Evolutionary conservation across 2,329 filamentous ascomycete genomes (phyloP), one percentile per base, ranked within the genome.

Genomic region (Periconia sp.): DNA sequence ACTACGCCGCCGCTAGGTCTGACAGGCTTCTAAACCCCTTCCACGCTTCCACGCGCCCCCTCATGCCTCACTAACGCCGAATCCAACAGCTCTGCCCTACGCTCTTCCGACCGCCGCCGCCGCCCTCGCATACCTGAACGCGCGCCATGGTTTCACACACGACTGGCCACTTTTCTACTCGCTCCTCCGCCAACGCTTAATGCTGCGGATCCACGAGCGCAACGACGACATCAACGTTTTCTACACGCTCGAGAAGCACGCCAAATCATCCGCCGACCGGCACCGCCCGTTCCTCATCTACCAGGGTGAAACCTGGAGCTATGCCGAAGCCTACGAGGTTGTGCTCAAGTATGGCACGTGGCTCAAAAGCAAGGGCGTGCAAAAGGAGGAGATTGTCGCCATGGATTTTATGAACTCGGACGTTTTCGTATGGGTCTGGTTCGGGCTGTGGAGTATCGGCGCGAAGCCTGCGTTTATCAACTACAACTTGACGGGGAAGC

Each of bases 131-230:
- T 90, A 90, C 59, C 75, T 89, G 41, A 83, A 92, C 66, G 89
- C 82, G 45, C 90, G 88, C 72, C 84, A 83, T 63, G 82, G 87
- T 62, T 61, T 92, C 45, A 69, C 75, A 40, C 82, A 88, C 62
- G 89, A 92, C 68, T 71, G 78, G 42, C 69, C 74, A 8, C 70
- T 92, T 15, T 64, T 93, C n/a, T 78, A 76, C 33, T 80, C 81
- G 49, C 72, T 84, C 40, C 37, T 84, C 13, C 79, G 78, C 30
- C 73, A 81, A 17, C 62, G 76, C 13, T 56, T 81, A 41, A 75
- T 74, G 17, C 70, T 79, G 44, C 66, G 71, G 9, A 70, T 78
- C 55, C 79, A 81, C 57, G 79, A 86, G 63, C 79, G 78, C 42
- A 76, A 74, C 35, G 87, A 88, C 62, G 82, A 81, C 30, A 69